These are phyloP conservation scores for Spathaspora passalidarum DNA, from an alignment of 805 yeast genomes.

Conservation along the genomic window DNA sequence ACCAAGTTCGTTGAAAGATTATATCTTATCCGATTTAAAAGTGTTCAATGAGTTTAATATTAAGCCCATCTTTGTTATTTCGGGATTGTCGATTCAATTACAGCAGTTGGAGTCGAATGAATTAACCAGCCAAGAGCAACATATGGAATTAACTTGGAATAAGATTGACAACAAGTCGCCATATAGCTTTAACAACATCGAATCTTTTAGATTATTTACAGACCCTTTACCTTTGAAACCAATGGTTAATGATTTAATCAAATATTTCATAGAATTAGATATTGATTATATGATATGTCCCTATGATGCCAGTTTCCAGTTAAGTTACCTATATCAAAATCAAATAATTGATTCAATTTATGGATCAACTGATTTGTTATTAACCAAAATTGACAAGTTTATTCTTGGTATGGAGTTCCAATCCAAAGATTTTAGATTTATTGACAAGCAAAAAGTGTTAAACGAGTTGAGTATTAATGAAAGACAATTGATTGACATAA, in stretches of 20 bases:
- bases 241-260: conserved; percentile 53
- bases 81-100: conserved; percentile 55
- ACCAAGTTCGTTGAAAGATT: conserved; percentile 57
- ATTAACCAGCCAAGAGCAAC: conserved; percentile 37
- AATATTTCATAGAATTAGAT: conserved; percentile 50
- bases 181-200: conserved; percentile 23
- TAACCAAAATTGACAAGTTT: conserved; percentile 65
- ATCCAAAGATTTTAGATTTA: conserved; percentile 60
- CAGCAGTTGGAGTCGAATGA: conserved; percentile 34
- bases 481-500: conserved; percentile 70
- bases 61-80: conserved; percentile 77
- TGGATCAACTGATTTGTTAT: conserved; percentile 79
- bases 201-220: conserved; percentile 52
- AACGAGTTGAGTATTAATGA: conserved; percentile 58
- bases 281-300: conserved; percentile 79
- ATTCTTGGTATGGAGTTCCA: conserved; percentile 70
- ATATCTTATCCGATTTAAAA: conserved; percentile 60
- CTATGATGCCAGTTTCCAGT: conserved; percentile 73
- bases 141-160: conserved; percentile 38
- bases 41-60: conserved; percentile 59
- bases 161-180: conserved; percentile 17
- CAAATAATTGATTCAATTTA: conserved; percentile 68
- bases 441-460: conserved; percentile 58
- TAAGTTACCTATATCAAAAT: conserved; percentile 62
- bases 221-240: conserved; percentile 50